phyloP scores from a whole-genome alignment of 306 rosid species.

The Sesbania bispinosa region DNA sequence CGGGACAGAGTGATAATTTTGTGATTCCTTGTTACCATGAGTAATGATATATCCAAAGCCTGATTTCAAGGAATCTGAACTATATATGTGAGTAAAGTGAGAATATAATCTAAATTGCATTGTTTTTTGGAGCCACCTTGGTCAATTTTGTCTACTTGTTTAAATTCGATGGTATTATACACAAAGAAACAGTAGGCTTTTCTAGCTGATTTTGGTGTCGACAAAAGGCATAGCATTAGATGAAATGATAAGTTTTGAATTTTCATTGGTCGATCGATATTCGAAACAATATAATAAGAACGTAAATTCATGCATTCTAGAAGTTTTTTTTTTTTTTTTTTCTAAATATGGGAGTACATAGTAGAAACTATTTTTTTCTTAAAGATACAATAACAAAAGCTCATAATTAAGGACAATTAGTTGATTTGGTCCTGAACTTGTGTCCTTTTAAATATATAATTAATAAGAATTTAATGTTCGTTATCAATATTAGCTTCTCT shows the following conservation, averaged over 20 bases:
- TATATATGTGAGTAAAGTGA: slow-evolving; percentile 12
- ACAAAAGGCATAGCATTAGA: slow-evolving; percentile 25
- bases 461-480: neutral
- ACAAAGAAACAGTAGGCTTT: slow-evolving; percentile 25
- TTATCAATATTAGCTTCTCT: slow-evolving; percentile 9
- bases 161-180: slow-evolving; percentile 4
- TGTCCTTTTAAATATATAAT: slow-evolving; percentile 3
- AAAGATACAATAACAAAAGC: no score
- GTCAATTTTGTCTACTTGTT: slow-evolving; percentile 34
- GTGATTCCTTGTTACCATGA: no score
- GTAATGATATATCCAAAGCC: slow-evolving; percentile 35
- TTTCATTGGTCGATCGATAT: slow-evolving; percentile 5
- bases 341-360: no score
- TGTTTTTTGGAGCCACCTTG: slow-evolving; percentile 38
- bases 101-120: slow-evolving; percentile 28
- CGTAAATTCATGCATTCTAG: slow-evolving; percentile 14
- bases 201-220: no score
- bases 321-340: slow-evolving; percentile 20
- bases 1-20: no score
- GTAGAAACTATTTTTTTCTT: neutral
- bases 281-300: neutral
- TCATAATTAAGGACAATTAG: neutral
- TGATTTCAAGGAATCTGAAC: slow-evolving; percentile 37
- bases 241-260: slow-evolving; percentile 18
- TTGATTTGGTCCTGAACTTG: neutral